Base-by-base conservation (phyloP, 192 early-diverging fungal genomes). In the Linnemannia hyalina region DNA sequence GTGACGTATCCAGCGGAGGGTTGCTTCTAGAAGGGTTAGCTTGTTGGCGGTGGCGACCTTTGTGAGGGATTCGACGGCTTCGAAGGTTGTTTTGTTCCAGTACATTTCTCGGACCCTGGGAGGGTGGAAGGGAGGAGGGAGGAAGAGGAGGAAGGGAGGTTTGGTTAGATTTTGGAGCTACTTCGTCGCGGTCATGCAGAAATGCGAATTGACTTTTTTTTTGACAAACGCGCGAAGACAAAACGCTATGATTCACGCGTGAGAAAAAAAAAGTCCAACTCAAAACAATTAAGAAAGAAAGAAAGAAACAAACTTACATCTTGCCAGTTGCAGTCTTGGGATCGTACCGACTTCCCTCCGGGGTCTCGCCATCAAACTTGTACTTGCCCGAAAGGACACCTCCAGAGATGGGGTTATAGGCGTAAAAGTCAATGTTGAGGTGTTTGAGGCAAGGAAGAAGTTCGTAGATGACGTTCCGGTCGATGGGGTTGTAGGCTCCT, bases 341-440 rank as follows among this genome's bases (percentile, higher is more conserved):
- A 60, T 74, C 80, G 32, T 68, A 81, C 23, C 74, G 70, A 47
- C 68, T 47, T 1, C 80, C 74, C 16, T 76, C 80, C 0, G 55
- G 41, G 16, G 20, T 29, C 2, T 49, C 70, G 22, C 60, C 49
- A 20, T 52, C 11, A 70, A 82, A 82, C 7, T 76, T 76, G 35
- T 73, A 73, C 26, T 72, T 82, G 0, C 80, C 80, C 42, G 80
- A 75, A 3, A 82, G 74, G 1, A 82, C 7, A 5, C 80, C 80
- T 63, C 78, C 78, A 73, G 4, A 88, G 38, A 92, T 78, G 4
- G 92, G 92, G 80, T 94, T 93, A 86, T 92, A 94, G 0, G 88
- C 91, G 75, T 94, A 94, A 68, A 94, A 93, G 3, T 87, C 74
- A 70, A 94, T 91, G 65, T 88, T 86, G 63, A 93, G 78, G 32